Conservation (phyloP, 169 alveolate species). For the Plasmodium gaboni region DNA sequence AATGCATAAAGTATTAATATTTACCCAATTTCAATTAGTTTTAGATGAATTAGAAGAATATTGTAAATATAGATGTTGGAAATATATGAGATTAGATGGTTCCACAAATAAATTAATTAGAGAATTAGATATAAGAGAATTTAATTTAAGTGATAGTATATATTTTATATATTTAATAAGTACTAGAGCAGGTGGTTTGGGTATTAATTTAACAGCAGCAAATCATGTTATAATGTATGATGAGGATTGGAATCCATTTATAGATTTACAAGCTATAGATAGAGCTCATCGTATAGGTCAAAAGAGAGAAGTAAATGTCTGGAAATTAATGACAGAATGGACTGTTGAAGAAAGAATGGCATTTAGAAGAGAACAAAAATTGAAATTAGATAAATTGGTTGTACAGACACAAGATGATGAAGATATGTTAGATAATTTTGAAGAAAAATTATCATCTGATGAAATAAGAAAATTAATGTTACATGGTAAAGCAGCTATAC, state of each 20-base stretch:
- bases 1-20: conserved; percentile 91
- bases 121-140: conserved; percentile 92
- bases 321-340: conserved; percentile 96
- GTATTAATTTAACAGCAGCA: conserved; percentile 98
- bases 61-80: conserved; percentile 92
- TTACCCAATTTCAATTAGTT: conserved; percentile 93
- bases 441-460: conserved; percentile 86
- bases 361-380: conserved; percentile 95
- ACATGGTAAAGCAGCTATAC: conserved; percentile 90
- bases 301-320: conserved; percentile 97
- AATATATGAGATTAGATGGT: conserved; percentile 93
- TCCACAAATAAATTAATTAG: conserved; percentile 91
- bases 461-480: conserved; percentile 89
- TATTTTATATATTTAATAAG: conserved; percentile 90
- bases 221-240: conserved; percentile 99
- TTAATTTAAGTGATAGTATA: conserved; percentile 86
- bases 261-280: conserved; percentile 99
- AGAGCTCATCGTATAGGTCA: conserved; percentile 99
- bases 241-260: conserved; percentile 99
- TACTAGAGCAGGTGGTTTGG: conserved; percentile 98
- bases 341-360: conserved; percentile 99
- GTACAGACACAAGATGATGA: conserved; percentile 84
- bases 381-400: conserved; percentile 89
- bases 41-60: conserved; percentile 92
- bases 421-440: conserved; percentile 76